These are phyloP conservation scores for Persicaria maculosa DNA, from an alignment of 148 eudicot genomes.

Conservation along the genomic window DNA sequence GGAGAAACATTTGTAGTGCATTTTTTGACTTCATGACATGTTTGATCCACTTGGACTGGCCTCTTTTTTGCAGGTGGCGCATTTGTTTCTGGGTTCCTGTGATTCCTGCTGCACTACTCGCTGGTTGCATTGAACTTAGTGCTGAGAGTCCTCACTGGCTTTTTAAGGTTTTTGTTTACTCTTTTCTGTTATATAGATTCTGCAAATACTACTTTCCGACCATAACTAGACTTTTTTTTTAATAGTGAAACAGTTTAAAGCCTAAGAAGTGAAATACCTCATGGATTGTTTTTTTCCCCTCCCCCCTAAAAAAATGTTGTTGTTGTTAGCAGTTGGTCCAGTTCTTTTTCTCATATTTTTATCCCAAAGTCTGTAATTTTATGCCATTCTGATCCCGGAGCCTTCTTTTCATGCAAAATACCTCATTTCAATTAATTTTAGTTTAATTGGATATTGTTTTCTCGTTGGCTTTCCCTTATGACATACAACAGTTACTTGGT, in stretches of 20 bases:
- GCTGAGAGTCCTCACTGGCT: constrained; percentile 97
- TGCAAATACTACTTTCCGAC: background rate
- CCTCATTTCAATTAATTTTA: background rate
- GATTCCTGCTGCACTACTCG: constrained; percentile 74
- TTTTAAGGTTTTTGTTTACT: constrained; percentile 42
- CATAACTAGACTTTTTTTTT: background rate
- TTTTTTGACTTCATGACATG: background rate
- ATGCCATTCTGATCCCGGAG: background rate
- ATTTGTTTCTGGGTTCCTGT: constrained; percentile 82
- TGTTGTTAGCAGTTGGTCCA: background rate
- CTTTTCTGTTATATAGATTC: background rate
- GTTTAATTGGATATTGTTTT: background rate
- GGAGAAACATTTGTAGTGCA: constrained; percentile 10
- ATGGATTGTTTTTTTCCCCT: too few species aligned
- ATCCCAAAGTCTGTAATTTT: background rate
- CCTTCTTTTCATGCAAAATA: background rate
- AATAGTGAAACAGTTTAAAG: background rate
- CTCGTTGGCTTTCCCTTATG: background rate
- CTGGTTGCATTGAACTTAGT: constrained; percentile 61
- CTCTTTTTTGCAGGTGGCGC: constrained; percentile 64
- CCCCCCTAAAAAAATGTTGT: background rate
- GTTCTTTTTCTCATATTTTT: background rate
- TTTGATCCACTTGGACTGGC: constrained; percentile 8
- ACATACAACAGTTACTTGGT: background rate
- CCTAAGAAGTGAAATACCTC: background rate